Conservation (phyloP, 2,329 filamentous ascomycete genomes). For the Xylariaceae sp. region DNA sequence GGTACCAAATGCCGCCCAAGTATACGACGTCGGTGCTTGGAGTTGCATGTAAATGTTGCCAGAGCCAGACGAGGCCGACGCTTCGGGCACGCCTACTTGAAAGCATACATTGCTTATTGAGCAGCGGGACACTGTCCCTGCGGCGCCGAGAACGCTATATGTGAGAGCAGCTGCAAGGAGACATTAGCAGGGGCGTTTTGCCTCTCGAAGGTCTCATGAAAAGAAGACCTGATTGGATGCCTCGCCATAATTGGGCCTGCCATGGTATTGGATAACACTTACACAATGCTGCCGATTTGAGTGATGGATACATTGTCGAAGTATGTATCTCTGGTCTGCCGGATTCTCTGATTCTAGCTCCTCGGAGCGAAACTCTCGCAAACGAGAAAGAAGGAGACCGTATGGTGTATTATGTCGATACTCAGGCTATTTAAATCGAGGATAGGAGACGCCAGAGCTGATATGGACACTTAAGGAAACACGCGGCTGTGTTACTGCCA, state of each 20-base stretch:
- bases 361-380: neutral
- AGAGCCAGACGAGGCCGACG: conserved; percentile 43
- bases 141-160: conserved; percentile 26
- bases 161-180: conserved; percentile 21
- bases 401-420: neutral
- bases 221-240: neutral
- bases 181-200: neutral
- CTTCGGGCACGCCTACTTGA: conserved; percentile 50
- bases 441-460: neutral
- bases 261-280: conserved; percentile 2
- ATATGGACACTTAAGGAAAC: neutral
- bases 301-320: conserved; percentile 10
- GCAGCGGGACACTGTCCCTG: conserved; percentile 38
- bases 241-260: neutral
- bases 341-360: neutral
- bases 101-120: conserved; percentile 48
- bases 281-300: conserved; percentile 16
- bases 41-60: conserved; percentile 61
- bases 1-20: conserved; percentile 57
- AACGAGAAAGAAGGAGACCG: neutral
- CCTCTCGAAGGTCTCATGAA: neutral
- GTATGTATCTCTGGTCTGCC: neutral
- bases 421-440: neutral
- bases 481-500: neutral
- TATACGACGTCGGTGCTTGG: conserved; percentile 47